Conservation (phyloP, 768 basidiomycete genomes). For the Udeniomyces megalosporus region DNA sequence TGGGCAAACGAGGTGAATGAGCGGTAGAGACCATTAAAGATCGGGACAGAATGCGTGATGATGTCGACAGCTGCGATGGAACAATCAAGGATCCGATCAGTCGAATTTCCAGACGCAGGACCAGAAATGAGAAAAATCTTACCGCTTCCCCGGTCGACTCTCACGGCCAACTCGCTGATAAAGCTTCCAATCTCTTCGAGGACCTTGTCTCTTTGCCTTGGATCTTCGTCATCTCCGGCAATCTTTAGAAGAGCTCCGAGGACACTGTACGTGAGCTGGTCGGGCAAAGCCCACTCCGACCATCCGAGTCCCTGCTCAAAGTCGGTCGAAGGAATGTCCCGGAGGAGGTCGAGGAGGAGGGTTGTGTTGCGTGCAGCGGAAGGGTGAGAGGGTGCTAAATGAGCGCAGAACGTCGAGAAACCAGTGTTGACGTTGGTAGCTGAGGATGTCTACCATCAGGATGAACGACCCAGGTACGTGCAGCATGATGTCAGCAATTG, state of each 20-base stretch:
- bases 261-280: slow-evolving; percentile 65
- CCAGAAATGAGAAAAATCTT: slow-evolving; percentile 23
- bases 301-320: slow-evolving; percentile 65
- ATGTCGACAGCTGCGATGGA: slow-evolving; percentile 44
- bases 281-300: slow-evolving; percentile 75
- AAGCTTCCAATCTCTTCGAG: slow-evolving; percentile 49
- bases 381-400: slow-evolving; percentile 28
- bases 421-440: slow-evolving; percentile 65
- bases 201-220: slow-evolving; percentile 30
- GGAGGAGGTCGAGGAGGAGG: slow-evolving; percentile 49
- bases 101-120: neutral
- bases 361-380: slow-evolving; percentile 47
- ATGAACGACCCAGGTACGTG: too few relatives aligned
- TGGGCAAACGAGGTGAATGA: slow-evolving; percentile 66
- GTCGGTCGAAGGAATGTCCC: slow-evolving; percentile 55
- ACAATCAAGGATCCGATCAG: neutral
- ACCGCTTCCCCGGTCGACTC: slow-evolving; percentile 43
- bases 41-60: slow-evolving; percentile 58
- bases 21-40: slow-evolving; percentile 71
- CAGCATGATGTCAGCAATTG: too few relatives aligned
- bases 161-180: slow-evolving; percentile 41
- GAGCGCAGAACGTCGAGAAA: slow-evolving; percentile 47
- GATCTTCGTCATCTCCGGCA: slow-evolving; percentile 32
- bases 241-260: slow-evolving; percentile 58
- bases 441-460: slow-evolving; percentile 47